A percentile compares a stretch with the other conserved stretches of the same genome.
Conservation (phyloP, 2,329 filamentous ascomycete genomes). For the Hypoxylon sp. region DNA sequence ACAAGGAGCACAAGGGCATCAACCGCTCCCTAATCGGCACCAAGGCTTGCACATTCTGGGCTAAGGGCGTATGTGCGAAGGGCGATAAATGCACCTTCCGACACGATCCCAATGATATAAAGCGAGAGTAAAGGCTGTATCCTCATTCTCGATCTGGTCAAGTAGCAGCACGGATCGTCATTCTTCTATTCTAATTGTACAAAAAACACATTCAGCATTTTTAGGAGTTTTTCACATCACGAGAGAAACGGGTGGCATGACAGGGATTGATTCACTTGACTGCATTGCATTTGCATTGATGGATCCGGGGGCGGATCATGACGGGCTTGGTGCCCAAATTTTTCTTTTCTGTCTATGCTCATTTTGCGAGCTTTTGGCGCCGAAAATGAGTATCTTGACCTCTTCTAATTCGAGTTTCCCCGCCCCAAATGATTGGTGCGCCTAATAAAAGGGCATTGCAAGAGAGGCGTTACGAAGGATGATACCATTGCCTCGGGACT, state of each 20-base stretch:
- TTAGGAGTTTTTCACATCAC: slow-evolving; percentile 27
- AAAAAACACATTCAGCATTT: slow-evolving; percentile 19
- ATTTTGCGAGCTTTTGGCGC: neutral
- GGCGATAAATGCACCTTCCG: slow-evolving; percentile 82
- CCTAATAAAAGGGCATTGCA: neutral
- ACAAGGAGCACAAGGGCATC: slow-evolving; percentile 60
- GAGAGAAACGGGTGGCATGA: slow-evolving; percentile 17
- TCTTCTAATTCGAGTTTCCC: neutral
- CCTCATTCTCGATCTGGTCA: slow-evolving; percentile 1
- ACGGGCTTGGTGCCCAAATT: neutral
- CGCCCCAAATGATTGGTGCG: neutral
- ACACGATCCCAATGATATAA: slow-evolving; percentile 67
- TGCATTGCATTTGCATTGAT: slow-evolving; percentile 16
- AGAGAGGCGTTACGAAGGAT: slow-evolving; percentile 20
- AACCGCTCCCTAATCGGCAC: slow-evolving; percentile 75
- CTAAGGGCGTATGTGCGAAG: slow-evolving; percentile 79
- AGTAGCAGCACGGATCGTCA: neutral
- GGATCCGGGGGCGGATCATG: slow-evolving; percentile 25
- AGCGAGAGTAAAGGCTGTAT: slow-evolving; percentile 29
- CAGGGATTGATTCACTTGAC: slow-evolving; percentile 9
- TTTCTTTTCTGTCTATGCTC: neutral
- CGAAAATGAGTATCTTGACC: neutral
- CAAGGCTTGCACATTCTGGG: slow-evolving; percentile 78
- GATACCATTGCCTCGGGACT: slow-evolving; percentile 7
- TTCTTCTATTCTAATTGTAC: slow-evolving; percentile 22